Percentiles rank a stretch among this genome's conserved stretches.
These are phyloP conservation scores for Aureobasidium namibiae DNA, from an alignment of 2,329 filamentous ascomycete species.

Conservation along the genomic window DNA sequence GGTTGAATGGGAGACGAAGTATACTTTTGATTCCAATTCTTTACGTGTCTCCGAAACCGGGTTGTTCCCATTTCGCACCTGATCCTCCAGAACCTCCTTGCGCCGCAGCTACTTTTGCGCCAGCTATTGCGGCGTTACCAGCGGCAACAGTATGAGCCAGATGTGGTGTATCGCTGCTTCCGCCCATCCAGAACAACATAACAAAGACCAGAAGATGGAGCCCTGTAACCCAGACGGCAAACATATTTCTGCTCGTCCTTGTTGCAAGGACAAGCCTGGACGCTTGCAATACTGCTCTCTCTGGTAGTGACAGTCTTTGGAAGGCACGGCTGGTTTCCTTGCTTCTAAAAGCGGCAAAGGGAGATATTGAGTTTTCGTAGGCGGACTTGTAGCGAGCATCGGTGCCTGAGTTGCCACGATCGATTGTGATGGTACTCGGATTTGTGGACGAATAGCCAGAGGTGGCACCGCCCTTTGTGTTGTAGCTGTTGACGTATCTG, in stretches of 20 bases:
- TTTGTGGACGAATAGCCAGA: slow-evolving; percentile 63
- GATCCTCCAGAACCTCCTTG: background rate
- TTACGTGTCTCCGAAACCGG: slow-evolving; percentile 3
- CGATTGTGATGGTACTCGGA: slow-evolving; percentile 60
- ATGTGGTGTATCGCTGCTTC: background rate
- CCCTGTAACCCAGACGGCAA: slow-evolving; percentile 82
- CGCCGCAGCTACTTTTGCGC: background rate
- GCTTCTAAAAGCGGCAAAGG: slow-evolving; percentile 92
- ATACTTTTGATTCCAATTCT: background rate
- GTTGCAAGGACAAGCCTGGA: slow-evolving; percentile 87
- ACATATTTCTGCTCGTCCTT: slow-evolving; percentile 82
- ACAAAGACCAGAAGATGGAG: slow-evolving; percentile 82
- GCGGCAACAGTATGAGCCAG: slow-evolving; percentile 1
- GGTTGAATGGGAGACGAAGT: background rate
- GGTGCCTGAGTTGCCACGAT: slow-evolving; percentile 54
- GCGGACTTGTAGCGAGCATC: slow-evolving; percentile 82
- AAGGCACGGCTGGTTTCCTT: slow-evolving; percentile 85
- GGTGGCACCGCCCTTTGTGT: slow-evolving; percentile 53
- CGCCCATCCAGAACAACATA: slow-evolving; percentile 75
- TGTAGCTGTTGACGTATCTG: slow-evolving; percentile 90
- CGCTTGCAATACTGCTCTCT: slow-evolving; percentile 81
- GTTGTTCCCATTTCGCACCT: slow-evolving; percentile 7
- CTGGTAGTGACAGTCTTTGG: slow-evolving; percentile 85
- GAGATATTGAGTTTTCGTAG: slow-evolving; percentile 92
- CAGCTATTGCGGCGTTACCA: slow-evolving; percentile 4